These are phyloP conservation scores for Curvularia sp. DNA, from an alignment of 2,329 filamentous ascomycete genomes.

Conservation along the genomic window DNA sequence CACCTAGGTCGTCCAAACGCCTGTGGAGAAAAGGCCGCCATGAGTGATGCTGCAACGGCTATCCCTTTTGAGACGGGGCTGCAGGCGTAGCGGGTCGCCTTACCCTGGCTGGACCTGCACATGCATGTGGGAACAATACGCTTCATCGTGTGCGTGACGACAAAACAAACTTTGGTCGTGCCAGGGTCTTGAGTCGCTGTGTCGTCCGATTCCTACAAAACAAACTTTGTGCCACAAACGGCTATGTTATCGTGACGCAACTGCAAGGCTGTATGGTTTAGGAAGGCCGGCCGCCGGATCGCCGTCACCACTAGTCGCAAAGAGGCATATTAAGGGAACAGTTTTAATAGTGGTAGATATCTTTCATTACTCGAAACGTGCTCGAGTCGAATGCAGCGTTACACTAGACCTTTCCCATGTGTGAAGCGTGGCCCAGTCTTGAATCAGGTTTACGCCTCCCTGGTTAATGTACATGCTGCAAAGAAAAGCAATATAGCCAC, in stretches of 20 bases:
- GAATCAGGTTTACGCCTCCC: conserved; percentile 11
- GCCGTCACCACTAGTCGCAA: conserved; percentile 6
- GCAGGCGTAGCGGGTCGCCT: conserved; percentile 22
- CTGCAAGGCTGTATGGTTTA: conserved; percentile 1
- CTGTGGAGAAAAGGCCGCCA: conserved; percentile 11
- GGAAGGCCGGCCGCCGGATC: conserved; percentile 6
- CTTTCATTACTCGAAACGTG: conserved; percentile 17
- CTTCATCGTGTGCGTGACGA: conserved; percentile 18
- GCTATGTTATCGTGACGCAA: conserved; percentile 4
- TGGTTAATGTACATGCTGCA: conserved; percentile 8
- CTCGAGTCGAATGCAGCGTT: neutral
- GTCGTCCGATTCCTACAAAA: conserved; percentile 12
- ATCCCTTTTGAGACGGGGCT: conserved; percentile 9
- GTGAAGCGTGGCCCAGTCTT: conserved; percentile 9
- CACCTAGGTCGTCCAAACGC: conserved; percentile 10
- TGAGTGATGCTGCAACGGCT: conserved; percentile 15
- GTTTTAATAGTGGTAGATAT: conserved; percentile 10
- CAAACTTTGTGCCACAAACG: conserved; percentile 11
- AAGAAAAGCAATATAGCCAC: conserved; percentile 21
- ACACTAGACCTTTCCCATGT: conserved; percentile 10
- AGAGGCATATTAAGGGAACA: neutral
- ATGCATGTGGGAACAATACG: conserved; percentile 23
- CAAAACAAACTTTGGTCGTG: conserved; percentile 21
- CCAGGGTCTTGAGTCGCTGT: conserved; percentile 16
- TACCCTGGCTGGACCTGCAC: conserved; percentile 18